Percentiles rank a stretch among this genome's conserved stretches.
Conservation (phyloP, 2,329 filamentous ascomycete genomes). For the Epichloe typhina region DNA sequence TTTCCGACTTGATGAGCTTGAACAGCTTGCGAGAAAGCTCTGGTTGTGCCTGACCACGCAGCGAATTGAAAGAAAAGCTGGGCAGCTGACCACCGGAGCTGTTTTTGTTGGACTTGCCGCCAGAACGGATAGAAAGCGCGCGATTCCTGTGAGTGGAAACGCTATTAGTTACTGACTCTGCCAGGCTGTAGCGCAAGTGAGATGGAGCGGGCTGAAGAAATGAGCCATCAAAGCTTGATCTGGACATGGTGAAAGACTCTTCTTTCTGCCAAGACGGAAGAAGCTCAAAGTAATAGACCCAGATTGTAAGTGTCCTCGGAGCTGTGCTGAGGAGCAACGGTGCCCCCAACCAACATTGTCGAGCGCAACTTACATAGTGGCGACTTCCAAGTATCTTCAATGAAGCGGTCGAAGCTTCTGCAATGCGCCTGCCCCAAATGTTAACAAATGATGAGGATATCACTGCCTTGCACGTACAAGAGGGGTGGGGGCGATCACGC, state of each 20-base stretch:
- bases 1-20: constrained; percentile 89
- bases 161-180: constrained; percentile 16
- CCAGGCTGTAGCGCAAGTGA: constrained; percentile 7
- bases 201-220: constrained; percentile 10
- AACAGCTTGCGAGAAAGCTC: constrained; percentile 82
- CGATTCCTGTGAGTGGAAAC: constrained; percentile 46
- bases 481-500: neutral
- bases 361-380: constrained; percentile 5
- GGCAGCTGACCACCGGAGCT: constrained; percentile 31
- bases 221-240: constrained; percentile 18
- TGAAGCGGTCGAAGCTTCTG: neutral
- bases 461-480: neutral
- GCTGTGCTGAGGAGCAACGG: neutral
- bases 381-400: constrained; percentile 3
- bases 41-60: constrained; percentile 73
- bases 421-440: neutral
- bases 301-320: neutral
- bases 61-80: constrained; percentile 73
- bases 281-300: neutral
- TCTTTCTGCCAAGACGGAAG: neutral
- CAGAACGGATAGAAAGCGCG: constrained; percentile 59
- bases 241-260: constrained; percentile 15
- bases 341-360: neutral
- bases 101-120: constrained; percentile 36
- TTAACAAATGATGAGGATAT: neutral